These are phyloP conservation scores for Naganishia albida DNA, from an alignment of 1,284 basidiomycete genomes.

Conservation along the genomic window DNA sequence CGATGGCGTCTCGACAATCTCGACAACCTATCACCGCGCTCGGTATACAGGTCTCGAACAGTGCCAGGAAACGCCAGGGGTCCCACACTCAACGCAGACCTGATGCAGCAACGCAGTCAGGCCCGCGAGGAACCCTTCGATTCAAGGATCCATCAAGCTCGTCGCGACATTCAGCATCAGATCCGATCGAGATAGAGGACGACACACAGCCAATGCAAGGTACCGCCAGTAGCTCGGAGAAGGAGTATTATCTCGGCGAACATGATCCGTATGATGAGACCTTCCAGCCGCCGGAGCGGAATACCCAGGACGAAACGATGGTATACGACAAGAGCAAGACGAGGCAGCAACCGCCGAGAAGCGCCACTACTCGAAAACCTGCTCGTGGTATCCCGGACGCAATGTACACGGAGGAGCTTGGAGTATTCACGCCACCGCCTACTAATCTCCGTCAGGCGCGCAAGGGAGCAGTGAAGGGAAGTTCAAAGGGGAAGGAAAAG, in stretches of 20 bases:
- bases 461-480: background rate
- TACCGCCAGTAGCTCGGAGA: slow-evolving; percentile 15
- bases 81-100: background rate
- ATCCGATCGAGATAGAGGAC: slow-evolving; percentile 14
- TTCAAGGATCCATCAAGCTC: slow-evolving; percentile 4
- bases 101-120: background rate
- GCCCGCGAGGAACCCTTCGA: slow-evolving; percentile 1
- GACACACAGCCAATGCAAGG: background rate
- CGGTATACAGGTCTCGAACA: slow-evolving; percentile 7
- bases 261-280: slow-evolving; percentile 17
- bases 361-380: slow-evolving; percentile 2
- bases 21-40: slow-evolving; percentile 21
- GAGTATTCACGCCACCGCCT: slow-evolving; percentile 13
- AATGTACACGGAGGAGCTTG: background rate
- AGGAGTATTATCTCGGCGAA: slow-evolving; percentile 5
- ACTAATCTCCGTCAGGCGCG: background rate
- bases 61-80: slow-evolving; percentile 4
- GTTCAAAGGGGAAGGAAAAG: slow-evolving; percentile 11
- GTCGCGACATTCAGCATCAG: background rate
- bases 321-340: background rate
- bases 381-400: background rate
- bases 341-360: slow-evolving; percentile 15
- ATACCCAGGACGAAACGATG: slow-evolving; percentile 15
- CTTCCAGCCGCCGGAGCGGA: slow-evolving; percentile 8
- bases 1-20: slow-evolving; percentile 10